Percentiles rank a stretch among this genome's conserved stretches.
phyloP scores from a whole-genome alignment of 257 asterid species.

The Solanum paucissectum region DNA sequence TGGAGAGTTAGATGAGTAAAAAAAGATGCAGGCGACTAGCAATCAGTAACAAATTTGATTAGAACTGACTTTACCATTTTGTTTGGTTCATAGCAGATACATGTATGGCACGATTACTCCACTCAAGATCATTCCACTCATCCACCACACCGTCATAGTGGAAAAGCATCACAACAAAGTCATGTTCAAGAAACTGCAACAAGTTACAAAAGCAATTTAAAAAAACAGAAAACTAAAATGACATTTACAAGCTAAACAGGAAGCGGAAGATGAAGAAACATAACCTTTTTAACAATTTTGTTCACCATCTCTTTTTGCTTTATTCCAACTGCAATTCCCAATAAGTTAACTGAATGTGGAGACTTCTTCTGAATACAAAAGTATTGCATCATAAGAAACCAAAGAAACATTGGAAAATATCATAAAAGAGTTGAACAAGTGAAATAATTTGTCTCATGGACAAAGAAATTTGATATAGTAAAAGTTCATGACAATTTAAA shows the following conservation, averaged over 20 bases:
- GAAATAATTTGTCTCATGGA: not conserved
- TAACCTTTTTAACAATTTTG: slow-evolving; percentile 61
- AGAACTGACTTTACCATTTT: slow-evolving; percentile 42
- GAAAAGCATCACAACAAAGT: slow-evolving; percentile 66
- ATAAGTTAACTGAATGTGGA: slow-evolving; percentile 25
- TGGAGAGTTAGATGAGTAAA: not conserved
- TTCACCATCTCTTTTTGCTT: slow-evolving; percentile 54
- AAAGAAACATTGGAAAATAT: not conserved
- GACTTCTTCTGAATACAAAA: slow-evolving; percentile 27
- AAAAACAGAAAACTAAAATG: not conserved
- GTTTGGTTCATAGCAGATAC: slow-evolving; percentile 71
- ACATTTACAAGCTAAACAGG: not conserved
- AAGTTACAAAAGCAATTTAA: not conserved
- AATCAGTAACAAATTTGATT: not conserved
- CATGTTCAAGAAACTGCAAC: slow-evolving; percentile 55
- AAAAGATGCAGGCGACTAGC: not conserved
- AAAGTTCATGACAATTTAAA: not conserved
- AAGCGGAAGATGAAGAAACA: not conserved
- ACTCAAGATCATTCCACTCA: slow-evolving; percentile 55
- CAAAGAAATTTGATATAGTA: not conserved
- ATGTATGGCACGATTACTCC: slow-evolving; percentile 57
- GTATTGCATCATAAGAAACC: not conserved
- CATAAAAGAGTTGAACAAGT: not conserved
- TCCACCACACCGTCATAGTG: slow-evolving; percentile 77
- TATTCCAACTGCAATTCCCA: slow-evolving; percentile 79